Evolutionary conservation across 768 basidiomycete species (phyloP).

Genomic region (Suillus tomentosus): DNA sequence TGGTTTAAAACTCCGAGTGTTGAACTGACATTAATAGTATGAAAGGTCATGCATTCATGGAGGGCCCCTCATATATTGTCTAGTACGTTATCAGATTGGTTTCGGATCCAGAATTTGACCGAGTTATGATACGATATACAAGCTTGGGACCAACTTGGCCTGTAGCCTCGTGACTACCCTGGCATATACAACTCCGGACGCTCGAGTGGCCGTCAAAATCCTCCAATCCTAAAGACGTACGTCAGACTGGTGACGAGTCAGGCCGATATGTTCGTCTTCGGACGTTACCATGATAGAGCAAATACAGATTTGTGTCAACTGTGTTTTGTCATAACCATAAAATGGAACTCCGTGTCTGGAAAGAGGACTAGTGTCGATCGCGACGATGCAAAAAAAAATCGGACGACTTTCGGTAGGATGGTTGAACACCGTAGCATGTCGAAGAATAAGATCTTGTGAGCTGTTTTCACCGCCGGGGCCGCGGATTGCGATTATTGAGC

Average conservation of each 20-base stretch:
- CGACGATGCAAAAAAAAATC: background rate
- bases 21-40: background rate
- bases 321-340: background rate
- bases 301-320: background rate
- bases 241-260: too few species aligned
- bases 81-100: background rate
- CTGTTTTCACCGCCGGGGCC: background rate
- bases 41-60: too few species aligned
- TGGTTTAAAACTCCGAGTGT: background rate
- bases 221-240: too few species aligned
- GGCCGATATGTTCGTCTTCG: background rate
- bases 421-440: background rate
- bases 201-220: too few species aligned
- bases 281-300: background rate
- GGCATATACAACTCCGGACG: too few species aligned
- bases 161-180: too few species aligned
- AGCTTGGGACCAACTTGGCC: background rate
- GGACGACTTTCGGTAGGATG: background rate
- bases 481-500: background rate
- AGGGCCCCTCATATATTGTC: background rate
- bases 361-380: background rate
- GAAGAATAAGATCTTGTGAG: background rate
- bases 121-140: background rate
- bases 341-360: too few species aligned
- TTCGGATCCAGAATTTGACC: background rate